Evolutionary conservation across 768 basidiomycete species (phyloP), one percentile per base, ranked within the genome.

Genomic region (Hypsizygus marmoreus): DNA sequence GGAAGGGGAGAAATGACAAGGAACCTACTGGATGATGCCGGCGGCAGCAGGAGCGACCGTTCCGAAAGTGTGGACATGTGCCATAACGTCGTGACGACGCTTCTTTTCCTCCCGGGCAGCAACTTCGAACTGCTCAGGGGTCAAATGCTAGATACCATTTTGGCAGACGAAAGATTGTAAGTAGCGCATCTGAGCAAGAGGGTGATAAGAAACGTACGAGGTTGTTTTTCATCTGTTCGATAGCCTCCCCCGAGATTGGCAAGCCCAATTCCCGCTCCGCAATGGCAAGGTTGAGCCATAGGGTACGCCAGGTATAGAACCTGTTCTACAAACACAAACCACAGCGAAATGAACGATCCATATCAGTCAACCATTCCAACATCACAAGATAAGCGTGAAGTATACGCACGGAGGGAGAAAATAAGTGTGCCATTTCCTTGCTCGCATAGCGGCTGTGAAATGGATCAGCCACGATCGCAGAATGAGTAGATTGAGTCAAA

Each of bases 21-120:
- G 30, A 20, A 72, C 81, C 49, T 55, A 91, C 90, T 97, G 95
- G 55, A 97, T 97, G 60, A 97, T 95, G 13, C 93, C 91, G 12
- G 94, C 94, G 19, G 95, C 95, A 25, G 91, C 89, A 7, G 95
- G 95, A 1, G 95, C 95, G 41, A 95, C 88, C 34, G 77, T 79
- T 4, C 95, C 95, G 63, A 97, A 99, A 3, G 95, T 97, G 70
- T 98, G 93, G 33, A 99, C 97, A 61, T 99, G 97, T 0, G 97
- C 97, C 97, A 99, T 99, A 33, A 99, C 97, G 68, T 99, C 97
- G 71, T 99, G 97, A 10, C 97, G 79, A 19, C 97, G 74, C 70
- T 93, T 97, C 75, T 97, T 98, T 71, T 99, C 97, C 66, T 99
- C 97, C 44, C 79, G 72, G 0, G 93, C 95, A 1, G 97, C 97